phyloP scores from a whole-genome alignment of 2,329 filamentous ascomycete genomes.

The Phialophora expanda region DNA sequence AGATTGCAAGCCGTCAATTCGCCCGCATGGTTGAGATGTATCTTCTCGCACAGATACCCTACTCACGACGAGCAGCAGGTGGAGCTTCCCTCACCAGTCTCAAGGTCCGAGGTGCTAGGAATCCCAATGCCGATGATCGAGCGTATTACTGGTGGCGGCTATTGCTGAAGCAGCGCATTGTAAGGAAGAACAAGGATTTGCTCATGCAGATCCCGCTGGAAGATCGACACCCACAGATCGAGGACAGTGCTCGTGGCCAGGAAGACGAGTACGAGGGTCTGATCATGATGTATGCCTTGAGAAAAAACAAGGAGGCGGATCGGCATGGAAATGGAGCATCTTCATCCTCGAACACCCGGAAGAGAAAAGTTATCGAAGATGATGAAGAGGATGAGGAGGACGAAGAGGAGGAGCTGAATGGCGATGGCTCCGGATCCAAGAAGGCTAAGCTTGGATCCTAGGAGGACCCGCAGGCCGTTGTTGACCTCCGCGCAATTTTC shows the following conservation, averaged over 20 bases:
- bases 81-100: constrained; percentile 59
- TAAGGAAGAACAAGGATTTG: constrained; percentile 64
- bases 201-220: constrained; percentile 63
- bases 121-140: constrained; percentile 61
- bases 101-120: constrained; percentile 52
- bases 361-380: constrained; percentile 41
- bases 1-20: constrained; percentile 67
- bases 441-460: constrained; percentile 17
- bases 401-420: constrained; percentile 33
- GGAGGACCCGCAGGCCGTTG: background rate
- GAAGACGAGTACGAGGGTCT: constrained; percentile 64
- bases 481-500: background rate
- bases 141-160: constrained; percentile 70
- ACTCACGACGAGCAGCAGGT: constrained; percentile 53
- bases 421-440: constrained; percentile 28
- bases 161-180: constrained; percentile 67
- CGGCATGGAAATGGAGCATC: constrained; percentile 39
- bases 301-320: constrained; percentile 41
- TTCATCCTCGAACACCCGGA: constrained; percentile 34
- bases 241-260: constrained; percentile 62
- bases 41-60: constrained; percentile 62
- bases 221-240: constrained; percentile 65
- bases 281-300: constrained; percentile 50
- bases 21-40: constrained; percentile 67
- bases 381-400: constrained; percentile 39